These are phyloP conservation scores for Nepenthes mirabilis DNA, from an alignment of 148 eudicot genomes.

Conservation along the genomic window DNA sequence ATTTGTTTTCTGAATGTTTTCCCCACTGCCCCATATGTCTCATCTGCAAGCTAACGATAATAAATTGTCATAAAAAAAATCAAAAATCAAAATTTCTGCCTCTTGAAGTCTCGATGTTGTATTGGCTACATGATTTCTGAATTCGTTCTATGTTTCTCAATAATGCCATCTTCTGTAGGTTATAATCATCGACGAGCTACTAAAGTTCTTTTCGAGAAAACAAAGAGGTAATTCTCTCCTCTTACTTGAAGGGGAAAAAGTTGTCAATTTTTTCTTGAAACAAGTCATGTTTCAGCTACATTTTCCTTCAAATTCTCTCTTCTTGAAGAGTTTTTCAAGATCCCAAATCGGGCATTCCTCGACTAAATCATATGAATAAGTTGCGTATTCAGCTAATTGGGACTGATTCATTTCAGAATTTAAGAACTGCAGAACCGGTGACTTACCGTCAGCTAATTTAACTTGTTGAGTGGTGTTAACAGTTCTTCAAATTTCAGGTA, in stretches of 20 bases:
- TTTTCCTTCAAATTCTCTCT: no score
- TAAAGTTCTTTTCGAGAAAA: constrained; percentile 82
- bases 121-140: background rate
- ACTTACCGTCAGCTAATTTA: background rate
- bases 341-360: no score
- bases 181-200: constrained; percentile 80
- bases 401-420: no score
- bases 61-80: no score
- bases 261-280: no score
- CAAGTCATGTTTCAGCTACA: no score
- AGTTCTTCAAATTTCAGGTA: constrained; percentile 29
- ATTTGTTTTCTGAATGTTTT: no score
- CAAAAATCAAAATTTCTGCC: background rate
- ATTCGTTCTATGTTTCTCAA: background rate
- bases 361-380: no score
- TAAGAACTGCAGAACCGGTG: background rate
- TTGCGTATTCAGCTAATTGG: no score
- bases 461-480: background rate
- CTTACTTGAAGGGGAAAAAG: background rate
- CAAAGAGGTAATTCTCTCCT: constrained; percentile 33
- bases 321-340: no score
- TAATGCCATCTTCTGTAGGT: constrained; percentile 40
- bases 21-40: no score
- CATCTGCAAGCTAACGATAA: no score
- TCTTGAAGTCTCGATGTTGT: background rate